These are phyloP conservation scores for Tricholoma sp. DNA, from an alignment of 768 basidiomycete species.

Conservation along the genomic window DNA sequence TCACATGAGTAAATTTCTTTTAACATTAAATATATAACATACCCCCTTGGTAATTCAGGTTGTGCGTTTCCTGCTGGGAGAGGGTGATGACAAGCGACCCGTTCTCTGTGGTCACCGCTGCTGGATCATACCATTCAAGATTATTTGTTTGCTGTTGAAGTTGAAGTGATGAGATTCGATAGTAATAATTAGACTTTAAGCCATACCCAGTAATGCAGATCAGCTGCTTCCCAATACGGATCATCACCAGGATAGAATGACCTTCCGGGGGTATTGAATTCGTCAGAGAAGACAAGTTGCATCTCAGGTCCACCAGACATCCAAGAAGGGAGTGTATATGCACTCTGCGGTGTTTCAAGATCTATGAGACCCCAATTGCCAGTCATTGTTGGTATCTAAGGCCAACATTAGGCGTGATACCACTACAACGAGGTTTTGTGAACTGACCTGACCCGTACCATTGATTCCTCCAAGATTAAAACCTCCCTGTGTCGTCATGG, in stretches of 20 bases:
- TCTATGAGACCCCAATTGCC: conserved; percentile 57
- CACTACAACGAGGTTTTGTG: background rate
- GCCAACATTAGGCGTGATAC: background rate
- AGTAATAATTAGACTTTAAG: background rate
- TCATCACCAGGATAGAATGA: conserved; percentile 81
- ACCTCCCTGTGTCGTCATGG: conserved; percentile 22
- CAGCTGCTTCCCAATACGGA: conserved; percentile 79
- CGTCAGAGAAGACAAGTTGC: conserved; percentile 71
- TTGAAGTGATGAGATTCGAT: background rate
- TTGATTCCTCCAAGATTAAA: conserved; percentile 54
- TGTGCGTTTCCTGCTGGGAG: conserved; percentile 55
- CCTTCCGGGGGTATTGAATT: conserved; percentile 68
- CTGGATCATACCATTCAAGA: conserved; percentile 86
- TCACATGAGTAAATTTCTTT: conserved; percentile 7
- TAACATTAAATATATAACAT: conserved; percentile 29
- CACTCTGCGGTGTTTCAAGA: conserved; percentile 48
- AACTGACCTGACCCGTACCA: conserved; percentile 1
- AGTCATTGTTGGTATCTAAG: conserved; percentile 53
- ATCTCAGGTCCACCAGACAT: conserved; percentile 44
- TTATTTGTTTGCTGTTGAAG: conserved; percentile 51
- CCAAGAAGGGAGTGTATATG: conserved; percentile 51
- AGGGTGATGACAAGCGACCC: conserved; percentile 77
- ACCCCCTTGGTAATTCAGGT: conserved; percentile 67
- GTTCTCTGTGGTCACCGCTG: conserved; percentile 63
- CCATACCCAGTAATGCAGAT: conserved; percentile 73